These are phyloP conservation scores for Plenodomus lindquistii DNA, from an alignment of 2,329 filamentous ascomycete species.

Conservation along the genomic window DNA sequence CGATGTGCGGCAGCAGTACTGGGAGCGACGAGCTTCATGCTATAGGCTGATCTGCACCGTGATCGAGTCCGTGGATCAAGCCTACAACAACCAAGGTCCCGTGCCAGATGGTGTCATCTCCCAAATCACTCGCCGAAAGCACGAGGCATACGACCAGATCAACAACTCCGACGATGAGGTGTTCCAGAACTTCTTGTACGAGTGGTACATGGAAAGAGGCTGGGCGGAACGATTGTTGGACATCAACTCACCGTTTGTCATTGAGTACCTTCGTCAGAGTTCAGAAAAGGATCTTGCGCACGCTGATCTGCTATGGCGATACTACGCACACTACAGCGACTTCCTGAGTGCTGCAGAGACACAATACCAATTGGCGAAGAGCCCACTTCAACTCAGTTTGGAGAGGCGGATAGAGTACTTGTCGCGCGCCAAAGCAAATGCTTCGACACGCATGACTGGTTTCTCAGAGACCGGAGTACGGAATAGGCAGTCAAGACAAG, in stretches of 20 bases:
- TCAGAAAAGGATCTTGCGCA: slow-evolving; percentile 73
- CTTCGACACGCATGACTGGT: slow-evolving; percentile 77
- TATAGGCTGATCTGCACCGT: slow-evolving; percentile 89
- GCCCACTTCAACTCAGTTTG: slow-evolving; percentile 77
- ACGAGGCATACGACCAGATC: slow-evolving; percentile 89
- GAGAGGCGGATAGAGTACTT: slow-evolving; percentile 87
- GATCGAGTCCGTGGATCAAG: slow-evolving; percentile 74
- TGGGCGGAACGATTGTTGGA: slow-evolving; percentile 85
- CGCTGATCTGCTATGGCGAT: slow-evolving; percentile 89
- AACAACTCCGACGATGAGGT: slow-evolving; percentile 87
- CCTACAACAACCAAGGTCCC: slow-evolving; percentile 69
- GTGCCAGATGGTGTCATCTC: slow-evolving; percentile 78
- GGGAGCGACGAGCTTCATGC: slow-evolving; percentile 72
- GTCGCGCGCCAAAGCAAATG: slow-evolving; percentile 88
- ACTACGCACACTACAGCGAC: slow-evolving; percentile 81
- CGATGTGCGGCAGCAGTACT: slow-evolving; percentile 71
- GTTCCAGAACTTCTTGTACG: slow-evolving; percentile 95
- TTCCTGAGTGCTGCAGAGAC: slow-evolving; percentile 89
- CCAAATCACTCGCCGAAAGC: slow-evolving; percentile 73
- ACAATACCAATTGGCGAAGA: slow-evolving; percentile 80
- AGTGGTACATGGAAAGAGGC: slow-evolving; percentile 89
- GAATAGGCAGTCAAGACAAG: slow-evolving; percentile 75
- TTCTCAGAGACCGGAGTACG: slow-evolving; percentile 58
- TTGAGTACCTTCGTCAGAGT: slow-evolving; percentile 81
- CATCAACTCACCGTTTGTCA: slow-evolving; percentile 81